Evolutionary conservation across 495 filamentous ascomycete species (phyloP).

Genomic region (Podospora australis): DNA sequence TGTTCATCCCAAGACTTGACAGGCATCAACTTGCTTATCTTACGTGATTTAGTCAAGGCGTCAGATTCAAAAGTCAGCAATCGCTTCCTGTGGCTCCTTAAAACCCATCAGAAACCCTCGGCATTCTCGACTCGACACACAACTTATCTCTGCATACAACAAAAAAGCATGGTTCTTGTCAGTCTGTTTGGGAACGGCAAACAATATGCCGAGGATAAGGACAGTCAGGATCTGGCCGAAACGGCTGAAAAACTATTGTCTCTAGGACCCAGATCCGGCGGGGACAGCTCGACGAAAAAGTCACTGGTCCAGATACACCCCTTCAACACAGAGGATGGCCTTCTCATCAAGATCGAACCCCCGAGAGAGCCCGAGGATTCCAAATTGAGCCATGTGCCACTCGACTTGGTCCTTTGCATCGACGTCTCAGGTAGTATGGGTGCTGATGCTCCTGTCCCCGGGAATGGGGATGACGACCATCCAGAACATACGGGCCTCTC

Average conservation of each 20-base stretch:
- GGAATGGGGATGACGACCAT: constrained; percentile 16
- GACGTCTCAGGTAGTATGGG: constrained; percentile 43
- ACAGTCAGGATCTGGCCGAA: too few relatives aligned
- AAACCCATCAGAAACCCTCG: too few relatives aligned
- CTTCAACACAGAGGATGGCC: constrained; percentile 19
- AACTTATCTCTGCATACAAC: too few relatives aligned
- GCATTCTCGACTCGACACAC: too few relatives aligned
- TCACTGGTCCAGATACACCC: constrained; percentile 27
- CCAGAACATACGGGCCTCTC: constrained; percentile 34
- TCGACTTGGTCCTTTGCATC: constrained; percentile 43
- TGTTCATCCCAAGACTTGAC: too few relatives aligned
- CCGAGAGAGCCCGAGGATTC: constrained; percentile 22
- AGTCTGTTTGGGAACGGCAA: too few relatives aligned
- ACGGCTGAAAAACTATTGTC: constrained; percentile 1
- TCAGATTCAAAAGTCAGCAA: too few relatives aligned
- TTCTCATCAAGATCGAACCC: constrained; percentile 34
- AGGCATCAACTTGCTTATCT: too few relatives aligned
- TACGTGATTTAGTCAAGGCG: too few relatives aligned
- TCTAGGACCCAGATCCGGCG: background rate
- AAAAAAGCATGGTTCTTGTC: too few relatives aligned
- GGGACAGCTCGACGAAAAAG: constrained; percentile 5
- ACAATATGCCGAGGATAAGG: too few relatives aligned
- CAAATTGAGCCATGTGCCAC: constrained; percentile 26
- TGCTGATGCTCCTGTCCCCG: constrained; percentile 23
- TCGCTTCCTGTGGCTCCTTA: too few relatives aligned